These are phyloP conservation scores for Madurella mycetomatis DNA, from an alignment of 2,329 filamentous ascomycete species.

Conservation along the genomic window DNA sequence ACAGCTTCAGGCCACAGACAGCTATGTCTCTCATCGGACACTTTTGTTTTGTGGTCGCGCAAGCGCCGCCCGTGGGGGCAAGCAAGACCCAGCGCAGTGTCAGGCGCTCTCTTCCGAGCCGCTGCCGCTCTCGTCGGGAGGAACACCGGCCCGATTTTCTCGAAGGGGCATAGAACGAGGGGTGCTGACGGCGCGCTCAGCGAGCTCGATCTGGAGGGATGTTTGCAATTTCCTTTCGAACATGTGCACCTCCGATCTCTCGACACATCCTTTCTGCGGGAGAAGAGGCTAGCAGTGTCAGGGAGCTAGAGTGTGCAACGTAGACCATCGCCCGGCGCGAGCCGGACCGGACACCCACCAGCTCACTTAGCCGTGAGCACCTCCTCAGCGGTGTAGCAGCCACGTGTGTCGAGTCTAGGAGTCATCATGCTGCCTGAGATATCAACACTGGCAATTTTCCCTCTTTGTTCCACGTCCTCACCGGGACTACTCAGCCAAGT, in stretches of 20 bases:
- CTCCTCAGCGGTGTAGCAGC: constrained; percentile 13
- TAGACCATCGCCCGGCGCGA: not conserved
- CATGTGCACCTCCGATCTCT: not conserved
- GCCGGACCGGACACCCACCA: not conserved
- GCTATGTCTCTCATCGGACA: constrained; percentile 37
- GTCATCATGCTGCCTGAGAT: constrained; percentile 33
- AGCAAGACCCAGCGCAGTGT: constrained; percentile 36
- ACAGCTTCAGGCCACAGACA: constrained; percentile 9
- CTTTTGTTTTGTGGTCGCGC: constrained; percentile 37
- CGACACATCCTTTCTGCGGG: constrained; percentile 2
- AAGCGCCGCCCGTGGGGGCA: constrained; percentile 35
- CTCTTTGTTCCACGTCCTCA: constrained; percentile 46
- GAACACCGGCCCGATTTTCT: constrained; percentile 33
- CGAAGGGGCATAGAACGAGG: constrained; percentile 32
- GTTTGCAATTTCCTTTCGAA: not conserved
- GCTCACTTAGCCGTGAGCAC: not conserved
- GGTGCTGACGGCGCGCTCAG: constrained; percentile 35
- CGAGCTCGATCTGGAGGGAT: constrained; percentile 5
- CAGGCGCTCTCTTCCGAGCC: constrained; percentile 37
- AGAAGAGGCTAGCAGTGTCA: not conserved
- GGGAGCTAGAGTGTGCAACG: constrained; percentile 5
- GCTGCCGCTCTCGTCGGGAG: constrained; percentile 28
- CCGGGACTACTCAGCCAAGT: constrained; percentile 34
- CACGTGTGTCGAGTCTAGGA: constrained; percentile 55
- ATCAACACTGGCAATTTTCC: constrained; percentile 32